Percentiles rank a stretch among this genome's conserved stretches.
Conservation (phyloP, 805 yeast species). For the Cyberlindnera nakhonratchasimensis region DNA sequence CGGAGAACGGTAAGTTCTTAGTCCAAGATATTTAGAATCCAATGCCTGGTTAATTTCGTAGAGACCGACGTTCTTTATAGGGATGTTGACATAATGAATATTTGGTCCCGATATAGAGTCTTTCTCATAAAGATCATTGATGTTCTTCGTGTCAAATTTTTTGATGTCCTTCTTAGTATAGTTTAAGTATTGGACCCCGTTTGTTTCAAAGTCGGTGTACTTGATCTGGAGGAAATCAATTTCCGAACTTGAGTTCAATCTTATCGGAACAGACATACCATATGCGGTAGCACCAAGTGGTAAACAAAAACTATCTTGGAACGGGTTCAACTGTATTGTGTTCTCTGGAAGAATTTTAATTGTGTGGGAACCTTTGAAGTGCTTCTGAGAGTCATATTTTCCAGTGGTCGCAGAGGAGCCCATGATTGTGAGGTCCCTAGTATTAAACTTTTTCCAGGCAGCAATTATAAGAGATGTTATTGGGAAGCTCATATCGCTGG, state of each 20-base stretch:
- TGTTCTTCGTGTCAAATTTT: conserved; percentile 28
- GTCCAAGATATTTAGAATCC: conserved; percentile 60
- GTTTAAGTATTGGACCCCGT: conserved; percentile 43
- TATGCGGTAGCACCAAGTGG: conserved; percentile 33
- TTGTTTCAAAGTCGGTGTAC: conserved; percentile 52
- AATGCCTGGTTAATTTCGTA: conserved; percentile 66
- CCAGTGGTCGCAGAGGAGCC: conserved; percentile 41
- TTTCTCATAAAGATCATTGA: conserved; percentile 23
- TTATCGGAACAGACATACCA: conserved; percentile 58
- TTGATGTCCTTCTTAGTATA: conserved; percentile 57
- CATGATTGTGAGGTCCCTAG: conserved; percentile 48
- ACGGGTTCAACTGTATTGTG: conserved; percentile 79
- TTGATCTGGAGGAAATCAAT: conserved; percentile 65
- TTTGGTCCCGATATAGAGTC: conserved; percentile 27
- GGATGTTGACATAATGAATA: conserved; percentile 60
- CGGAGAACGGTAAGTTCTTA: conserved; percentile 58
- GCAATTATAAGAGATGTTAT: conserved; percentile 38
- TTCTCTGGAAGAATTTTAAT: conserved; percentile 90
- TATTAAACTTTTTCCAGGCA: conserved; percentile 40
- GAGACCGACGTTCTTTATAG: conserved; percentile 68
- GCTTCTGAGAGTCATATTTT: conserved; percentile 34
- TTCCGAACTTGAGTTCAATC: conserved; percentile 74
- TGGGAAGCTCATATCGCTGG: conserved; percentile 49
- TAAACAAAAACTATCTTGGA: conserved; percentile 61
- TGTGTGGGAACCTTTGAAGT: conserved; percentile 82